Base-by-base conservation (phyloP, 352 stramenopile species). In the Thraustotheca clavata region DNA sequence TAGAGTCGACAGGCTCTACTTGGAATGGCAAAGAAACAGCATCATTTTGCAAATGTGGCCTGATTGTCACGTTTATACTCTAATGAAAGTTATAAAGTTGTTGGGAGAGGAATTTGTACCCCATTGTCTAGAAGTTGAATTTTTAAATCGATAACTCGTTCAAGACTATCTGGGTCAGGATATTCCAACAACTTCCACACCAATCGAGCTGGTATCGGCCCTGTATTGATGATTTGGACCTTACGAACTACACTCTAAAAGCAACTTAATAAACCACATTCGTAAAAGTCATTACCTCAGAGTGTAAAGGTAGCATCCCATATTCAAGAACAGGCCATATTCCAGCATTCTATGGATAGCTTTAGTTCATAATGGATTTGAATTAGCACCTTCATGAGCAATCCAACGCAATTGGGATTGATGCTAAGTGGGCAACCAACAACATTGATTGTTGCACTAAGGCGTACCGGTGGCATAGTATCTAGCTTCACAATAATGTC, bases 191-290 rank as follows among this genome's bases (percentile, higher is more conserved):
- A 41, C 47, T 79, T 76, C 81, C 81, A 91, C 57, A 71, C 73
- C 26, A 93, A 43, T 11, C 65, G 70, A 33, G 79, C 82, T 16
- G 71, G 67, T 36, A 83, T 79, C 0, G 83, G 83, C 0, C 80
- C 78, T 24, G 78, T 76, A 61, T 93, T 93, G 29, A 82, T 62
- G n/a, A 93, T 73, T 0, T 78, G 79, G 20, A 91, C 55, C 16
- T 73, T 80, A 2, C 67, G 69, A 9, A 75, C 86, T 49, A 88
- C 66, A 5, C 43, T 52, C 43, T 52, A 9, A 18, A 43, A 16
- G 20, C 38, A 20, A 18, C 16, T 43, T 7, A 9, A 52, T 14
- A 52, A 35, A 20, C 43, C 43, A 14, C n/a, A 1, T 3, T 26
- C 16, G 16, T 43, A 43, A 20, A 20, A 43, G 38, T 43, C 16